Percentiles rank a stretch among this genome's conserved stretches.
These are phyloP conservation scores for Raphanus hybrid DNA, from an alignment of 441 rosid genomes.

Conservation along the genomic window DNA sequence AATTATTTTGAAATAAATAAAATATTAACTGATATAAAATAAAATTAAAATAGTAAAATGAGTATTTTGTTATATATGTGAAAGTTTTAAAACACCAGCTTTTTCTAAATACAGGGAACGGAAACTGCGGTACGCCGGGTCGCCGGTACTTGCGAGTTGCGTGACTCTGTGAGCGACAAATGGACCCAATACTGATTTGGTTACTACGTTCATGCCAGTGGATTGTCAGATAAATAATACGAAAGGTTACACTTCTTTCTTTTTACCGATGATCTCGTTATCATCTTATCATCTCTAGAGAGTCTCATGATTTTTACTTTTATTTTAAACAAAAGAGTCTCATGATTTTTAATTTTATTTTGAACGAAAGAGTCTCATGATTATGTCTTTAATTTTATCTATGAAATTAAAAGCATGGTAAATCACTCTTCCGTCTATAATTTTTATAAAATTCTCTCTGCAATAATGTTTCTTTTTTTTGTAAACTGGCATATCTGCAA, in stretches of 20 bases:
- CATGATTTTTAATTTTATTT: neutral
- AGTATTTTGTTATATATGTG: too few species aligned
- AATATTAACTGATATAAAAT: too few species aligned
- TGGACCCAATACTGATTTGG: conserved; percentile 32
- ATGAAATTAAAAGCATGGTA: neutral
- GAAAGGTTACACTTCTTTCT: conserved; percentile 16
- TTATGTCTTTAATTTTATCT: neutral
- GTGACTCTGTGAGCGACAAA: conserved; percentile 15
- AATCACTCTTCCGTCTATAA: conserved; percentile 7
- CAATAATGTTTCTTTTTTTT: neutral
- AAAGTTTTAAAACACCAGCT: too few species aligned
- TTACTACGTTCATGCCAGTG: conserved; percentile 26
- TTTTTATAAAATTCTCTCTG: neutral
- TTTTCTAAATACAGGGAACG: too few species aligned
- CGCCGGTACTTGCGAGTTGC: too few species aligned
- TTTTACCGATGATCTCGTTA: neutral
- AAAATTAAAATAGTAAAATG: too few species aligned
- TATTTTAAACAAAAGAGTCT: neutral
- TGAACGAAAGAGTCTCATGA: neutral
- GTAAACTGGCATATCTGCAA: neutral
- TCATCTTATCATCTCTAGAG: conserved; percentile 7
- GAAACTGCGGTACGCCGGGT: too few species aligned
- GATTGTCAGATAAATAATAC: conserved; percentile 31
- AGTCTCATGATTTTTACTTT: neutral
- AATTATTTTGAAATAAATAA: too few species aligned